These are phyloP conservation scores for Penicillium egyptiacum DNA, from an alignment of 495 filamentous ascomycete species.

Conservation along the genomic window DNA sequence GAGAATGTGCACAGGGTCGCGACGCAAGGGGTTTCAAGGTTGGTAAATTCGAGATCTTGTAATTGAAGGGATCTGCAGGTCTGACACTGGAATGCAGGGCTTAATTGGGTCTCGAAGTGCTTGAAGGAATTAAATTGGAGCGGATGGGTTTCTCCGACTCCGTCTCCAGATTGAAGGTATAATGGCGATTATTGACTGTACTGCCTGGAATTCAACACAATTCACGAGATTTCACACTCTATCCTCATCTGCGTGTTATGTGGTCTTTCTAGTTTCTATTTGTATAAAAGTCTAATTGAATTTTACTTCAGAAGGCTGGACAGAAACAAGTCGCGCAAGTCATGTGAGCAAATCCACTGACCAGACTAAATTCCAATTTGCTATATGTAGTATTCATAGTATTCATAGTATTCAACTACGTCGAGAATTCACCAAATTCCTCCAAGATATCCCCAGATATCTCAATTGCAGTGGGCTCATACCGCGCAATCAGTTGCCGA, in stretches of 20 bases:
- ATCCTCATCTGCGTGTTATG: background rate
- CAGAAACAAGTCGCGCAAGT: background rate
- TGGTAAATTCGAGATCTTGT: constrained; percentile 12
- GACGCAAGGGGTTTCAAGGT: constrained; percentile 26
- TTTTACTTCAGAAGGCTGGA: background rate
- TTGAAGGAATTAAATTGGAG: constrained; percentile 3
- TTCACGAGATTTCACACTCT: background rate
- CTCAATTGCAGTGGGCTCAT: constrained; percentile 16
- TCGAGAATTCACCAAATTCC: no score
- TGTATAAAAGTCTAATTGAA: background rate
- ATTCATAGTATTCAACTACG: no score
- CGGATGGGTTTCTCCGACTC: constrained; percentile 38
- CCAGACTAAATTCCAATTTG: background rate
- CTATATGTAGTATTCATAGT: background rate
- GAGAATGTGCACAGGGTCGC: constrained; percentile 33
- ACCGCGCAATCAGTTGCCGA: constrained; percentile 16
- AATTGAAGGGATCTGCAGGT: constrained; percentile 8
- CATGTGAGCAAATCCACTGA: background rate
- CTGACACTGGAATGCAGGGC: constrained; percentile 13
- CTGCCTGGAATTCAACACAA: background rate
- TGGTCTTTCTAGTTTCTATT: background rate
- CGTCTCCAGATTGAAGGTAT: constrained; percentile 5
- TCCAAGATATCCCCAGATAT: background rate
- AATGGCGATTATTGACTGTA: background rate
- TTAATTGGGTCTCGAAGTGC: constrained; percentile 8